A percentile compares a stretch with the other conserved stretches of the same genome.
Conservation (phyloP, 805 yeast species). For the Blastobotrys parvus region DNA sequence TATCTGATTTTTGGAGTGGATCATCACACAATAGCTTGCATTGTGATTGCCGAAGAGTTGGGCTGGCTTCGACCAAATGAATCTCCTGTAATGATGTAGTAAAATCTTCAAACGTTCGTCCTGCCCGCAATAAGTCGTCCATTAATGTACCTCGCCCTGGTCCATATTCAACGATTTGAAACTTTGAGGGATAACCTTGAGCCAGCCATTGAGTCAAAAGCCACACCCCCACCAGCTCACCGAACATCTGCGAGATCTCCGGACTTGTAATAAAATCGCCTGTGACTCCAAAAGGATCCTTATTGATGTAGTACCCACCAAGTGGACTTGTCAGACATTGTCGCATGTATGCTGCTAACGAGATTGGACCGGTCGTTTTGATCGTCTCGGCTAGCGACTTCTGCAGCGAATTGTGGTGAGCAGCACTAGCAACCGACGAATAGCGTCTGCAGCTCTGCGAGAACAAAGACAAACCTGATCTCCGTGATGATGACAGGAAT, state of each 20-base stretch:
- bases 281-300: conserved; percentile 56
- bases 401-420: neutral
- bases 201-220: conserved; percentile 41
- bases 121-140: conserved; percentile 46
- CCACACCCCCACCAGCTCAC: conserved; percentile 79
- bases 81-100: conserved; percentile 31
- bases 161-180: conserved; percentile 67
- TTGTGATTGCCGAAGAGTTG: conserved; percentile 52
- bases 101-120: conserved; percentile 25
- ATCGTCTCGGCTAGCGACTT: conserved; percentile 26
- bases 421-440: neutral
- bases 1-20: conserved; percentile 22
- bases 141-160: conserved; percentile 81
- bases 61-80: conserved; percentile 64
- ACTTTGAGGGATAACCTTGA: conserved; percentile 43
- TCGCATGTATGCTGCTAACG: conserved; percentile 67
- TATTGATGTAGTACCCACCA: conserved; percentile 69
- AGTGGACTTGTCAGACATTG: conserved; percentile 74
- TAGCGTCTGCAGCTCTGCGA: no score
- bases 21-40: conserved; percentile 37
- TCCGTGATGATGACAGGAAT: no score
- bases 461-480: no score
- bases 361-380: conserved; percentile 65
- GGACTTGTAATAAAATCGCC: conserved; percentile 86
- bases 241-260: conserved; percentile 80